phyloP scores from a whole-genome alignment of 148 eudicot genomes.

The Arctostaphylos glauca region DNA sequence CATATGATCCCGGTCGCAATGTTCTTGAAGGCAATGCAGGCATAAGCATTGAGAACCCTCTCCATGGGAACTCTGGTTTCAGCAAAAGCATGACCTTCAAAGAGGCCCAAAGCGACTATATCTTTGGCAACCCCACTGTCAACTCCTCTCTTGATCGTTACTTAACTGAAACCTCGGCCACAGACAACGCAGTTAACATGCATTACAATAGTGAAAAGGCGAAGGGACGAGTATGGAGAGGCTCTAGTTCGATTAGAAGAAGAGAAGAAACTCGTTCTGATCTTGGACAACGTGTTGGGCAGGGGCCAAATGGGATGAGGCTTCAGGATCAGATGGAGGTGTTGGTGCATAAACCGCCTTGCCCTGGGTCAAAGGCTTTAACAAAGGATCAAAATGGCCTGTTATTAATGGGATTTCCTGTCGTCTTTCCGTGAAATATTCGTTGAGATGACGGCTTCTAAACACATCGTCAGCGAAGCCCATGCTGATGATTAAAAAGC shows the following conservation, averaged over 20 bases:
- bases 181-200: neutral
- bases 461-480: no score
- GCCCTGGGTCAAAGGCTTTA: neutral
- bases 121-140: conserved; percentile 22
- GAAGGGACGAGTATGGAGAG: neutral
- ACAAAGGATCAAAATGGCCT: neutral
- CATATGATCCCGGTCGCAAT: neutral
- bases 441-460: no score
- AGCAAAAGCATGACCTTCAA: conserved; percentile 14
- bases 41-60: neutral
- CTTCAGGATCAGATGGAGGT: neutral
- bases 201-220: neutral
- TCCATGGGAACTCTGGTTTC: neutral
- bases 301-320: neutral
- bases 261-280: neutral
- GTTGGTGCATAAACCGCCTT: neutral
- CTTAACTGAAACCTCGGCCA: neutral
- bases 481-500: no score
- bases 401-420: no score
- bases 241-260: neutral
- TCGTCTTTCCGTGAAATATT: no score
- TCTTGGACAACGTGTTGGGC: neutral
- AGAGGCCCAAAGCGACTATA: conserved; percentile 21
- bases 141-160: conserved; percentile 11
- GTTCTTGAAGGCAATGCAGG: neutral